Evolutionary conservation across 1,139 yeast species (phyloP), one percentile per base, ranked within the genome.

Genomic region (Ogataea hybrid): DNA sequence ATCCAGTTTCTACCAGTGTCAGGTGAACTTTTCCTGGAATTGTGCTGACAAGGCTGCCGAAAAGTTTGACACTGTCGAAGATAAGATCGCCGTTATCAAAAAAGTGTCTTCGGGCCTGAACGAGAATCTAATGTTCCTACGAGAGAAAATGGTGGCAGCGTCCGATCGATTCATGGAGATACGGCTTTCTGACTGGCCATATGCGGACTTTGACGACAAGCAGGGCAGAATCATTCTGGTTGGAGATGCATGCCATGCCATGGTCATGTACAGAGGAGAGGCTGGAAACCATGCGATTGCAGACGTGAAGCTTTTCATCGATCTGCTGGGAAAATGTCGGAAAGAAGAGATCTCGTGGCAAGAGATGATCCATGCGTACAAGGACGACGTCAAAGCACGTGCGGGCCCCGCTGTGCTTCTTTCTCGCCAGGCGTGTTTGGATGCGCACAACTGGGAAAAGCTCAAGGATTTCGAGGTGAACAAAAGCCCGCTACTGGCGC

Each of bases 231-330:
- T 42, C 4, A n/a, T 48, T n/a, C 42, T 47, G 21, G 43, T 46
- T 25, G 50, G 52, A 5, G 50, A 48, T 28, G 47, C 50, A 1
- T 41, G 44, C 12, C 50, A 48, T 33, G 49, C 47, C 5, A 48
- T 48, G 50, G 50, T 47, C n/a, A 47, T 47, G 52, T 47, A 41
- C 28, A 32, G 50, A 11, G 52, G 52, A 5, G 52, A 48, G 32
- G 49, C 49, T 3, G 48, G 43, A n/a, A 48, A 48, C 23, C 51
- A 48, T 35, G 51, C 49, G 1, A 46, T 48, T 32, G 45, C 49
- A 14, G 51, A 48, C 38, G 37, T 46, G 11, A 46, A 41, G 25
- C 35, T 44, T 18, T 35, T 48, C 5, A 30, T 38, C 8, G 40
- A 27, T 10, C 36, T 44, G 5, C n/a, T 48, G 11, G 30, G 38